A percentile compares a stretch with the other conserved stretches of the same genome.
Conservation (phyloP, 306 rosid genomes). For the Rosa multiflora region DNA sequence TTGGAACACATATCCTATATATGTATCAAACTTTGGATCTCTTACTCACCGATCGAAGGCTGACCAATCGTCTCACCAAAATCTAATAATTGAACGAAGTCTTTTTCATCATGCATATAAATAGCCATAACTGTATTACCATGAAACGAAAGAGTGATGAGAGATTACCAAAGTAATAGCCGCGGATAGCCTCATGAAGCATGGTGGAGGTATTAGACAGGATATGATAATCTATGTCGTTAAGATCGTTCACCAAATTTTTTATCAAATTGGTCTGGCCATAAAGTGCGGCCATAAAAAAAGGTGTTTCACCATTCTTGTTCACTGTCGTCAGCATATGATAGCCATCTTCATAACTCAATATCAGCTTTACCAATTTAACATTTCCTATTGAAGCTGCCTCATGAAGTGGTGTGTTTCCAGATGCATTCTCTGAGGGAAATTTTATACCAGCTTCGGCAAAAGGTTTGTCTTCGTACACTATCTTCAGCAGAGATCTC, state of each 20-base stretch:
- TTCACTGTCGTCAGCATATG: neutral
- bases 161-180: slow-evolving; percentile 21
- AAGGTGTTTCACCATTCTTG: slow-evolving; percentile 20
- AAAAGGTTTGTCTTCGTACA: neutral
- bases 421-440: neutral
- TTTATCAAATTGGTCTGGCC: neutral
- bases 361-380: neutral
- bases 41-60: too few relatives aligned
- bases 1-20: too few relatives aligned
- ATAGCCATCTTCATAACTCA: neutral
- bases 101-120: too few relatives aligned
- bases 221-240: neutral
- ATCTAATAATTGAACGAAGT: too few relatives aligned
- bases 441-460: too few relatives aligned
- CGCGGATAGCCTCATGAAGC: slow-evolving; percentile 29
- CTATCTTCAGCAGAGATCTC: neutral
- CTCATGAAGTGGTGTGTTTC: slow-evolving; percentile 25
- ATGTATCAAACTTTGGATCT: too few relatives aligned
- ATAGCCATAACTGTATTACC: too few relatives aligned
- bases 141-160: neutral
- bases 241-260: neutral
- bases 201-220: neutral
- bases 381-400: slow-evolving; percentile 17
- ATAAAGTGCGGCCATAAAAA: slow-evolving; percentile 21
- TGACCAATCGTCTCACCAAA: too few relatives aligned